phyloP scores from a whole-genome alignment of 108 stramenopile genomes.

The Skeletonema marinoi region DNA sequence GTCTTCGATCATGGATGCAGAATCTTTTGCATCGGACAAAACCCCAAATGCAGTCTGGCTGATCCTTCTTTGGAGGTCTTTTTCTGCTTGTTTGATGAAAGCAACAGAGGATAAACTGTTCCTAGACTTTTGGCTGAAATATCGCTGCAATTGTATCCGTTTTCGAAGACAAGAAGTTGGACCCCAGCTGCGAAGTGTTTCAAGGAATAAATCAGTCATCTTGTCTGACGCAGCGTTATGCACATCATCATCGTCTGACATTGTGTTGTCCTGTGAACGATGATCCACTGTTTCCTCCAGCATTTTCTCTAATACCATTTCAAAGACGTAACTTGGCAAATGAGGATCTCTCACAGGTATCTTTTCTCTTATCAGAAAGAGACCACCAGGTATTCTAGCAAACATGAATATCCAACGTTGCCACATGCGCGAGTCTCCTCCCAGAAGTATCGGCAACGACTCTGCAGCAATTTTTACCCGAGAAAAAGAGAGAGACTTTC shows the following conservation, averaged over 20 bases:
- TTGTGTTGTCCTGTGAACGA: neutral
- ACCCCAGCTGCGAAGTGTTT: conserved; percentile 76
- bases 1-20: neutral
- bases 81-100: conserved; percentile 42
- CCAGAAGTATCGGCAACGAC: conserved; percentile 71
- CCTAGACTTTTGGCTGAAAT: conserved; percentile 33
- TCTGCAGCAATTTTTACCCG: conserved; percentile 73
- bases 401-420: conserved; percentile 68
- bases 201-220: conserved; percentile 66
- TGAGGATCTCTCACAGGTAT: conserved; percentile 83
- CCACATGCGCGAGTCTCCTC: conserved; percentile 70
- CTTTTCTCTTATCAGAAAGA: conserved; percentile 71
- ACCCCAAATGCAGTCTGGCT: conserved; percentile 50
- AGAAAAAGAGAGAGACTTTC: conserved; percentile 56
- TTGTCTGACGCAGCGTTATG: conserved; percentile 23
- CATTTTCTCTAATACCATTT: conserved; percentile 63
- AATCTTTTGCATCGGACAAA: conserved; percentile 13
- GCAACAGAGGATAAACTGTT: neutral
- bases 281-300: conserved; percentile 50
- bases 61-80: conserved; percentile 39
- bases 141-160: conserved; percentile 61
- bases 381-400: conserved; percentile 67
- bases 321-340: conserved; percentile 64
- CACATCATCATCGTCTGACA: neutral
- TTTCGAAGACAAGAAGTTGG: conserved; percentile 65